Conservation (phyloP, 2,329 filamentous ascomycete genomes). For the Shiraia bambusicola region DNA sequence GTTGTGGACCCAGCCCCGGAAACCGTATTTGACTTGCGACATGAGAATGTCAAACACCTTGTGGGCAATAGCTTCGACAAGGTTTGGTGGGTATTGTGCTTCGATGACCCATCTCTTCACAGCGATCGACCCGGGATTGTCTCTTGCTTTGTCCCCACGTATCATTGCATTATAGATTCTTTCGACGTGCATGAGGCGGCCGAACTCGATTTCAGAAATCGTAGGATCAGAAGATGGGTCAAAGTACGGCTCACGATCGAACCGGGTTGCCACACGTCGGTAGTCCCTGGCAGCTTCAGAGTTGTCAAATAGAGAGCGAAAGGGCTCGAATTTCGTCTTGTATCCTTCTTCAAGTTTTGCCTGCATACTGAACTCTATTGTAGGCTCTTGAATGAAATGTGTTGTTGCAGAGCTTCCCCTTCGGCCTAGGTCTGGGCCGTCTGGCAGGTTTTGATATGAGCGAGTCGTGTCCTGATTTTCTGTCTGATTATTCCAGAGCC, state of each 20-base stretch:
- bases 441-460: conserved; percentile 14
- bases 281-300: conserved; percentile 24
- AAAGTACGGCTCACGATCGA: conserved; percentile 29
- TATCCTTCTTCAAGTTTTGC: not conserved
- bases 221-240: conserved; percentile 23
- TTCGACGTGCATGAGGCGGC: conserved; percentile 29
- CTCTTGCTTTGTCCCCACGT: conserved; percentile 29
- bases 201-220: conserved; percentile 20
- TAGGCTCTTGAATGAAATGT: conserved; percentile 1
- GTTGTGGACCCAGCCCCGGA: conserved; percentile 39
- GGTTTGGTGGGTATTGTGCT: conserved; percentile 30
- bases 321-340: conserved; percentile 21
- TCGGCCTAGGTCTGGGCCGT: conserved; percentile 4
- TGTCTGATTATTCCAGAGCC: conserved; percentile 2
- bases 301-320: conserved; percentile 20
- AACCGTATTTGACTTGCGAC: conserved; percentile 31
- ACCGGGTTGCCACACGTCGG: conserved; percentile 28
- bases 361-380: not conserved
- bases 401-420: conserved; percentile 8
- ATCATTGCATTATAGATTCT: conserved; percentile 41
- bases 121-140: conserved; percentile 34
- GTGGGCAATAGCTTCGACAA: conserved; percentile 38
- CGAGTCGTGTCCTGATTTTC: not conserved
- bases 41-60: conserved; percentile 38
- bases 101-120: conserved; percentile 38